Base-by-base conservation (phyloP, 805 yeast genomes). In the Pichia phayaonensis region DNA sequence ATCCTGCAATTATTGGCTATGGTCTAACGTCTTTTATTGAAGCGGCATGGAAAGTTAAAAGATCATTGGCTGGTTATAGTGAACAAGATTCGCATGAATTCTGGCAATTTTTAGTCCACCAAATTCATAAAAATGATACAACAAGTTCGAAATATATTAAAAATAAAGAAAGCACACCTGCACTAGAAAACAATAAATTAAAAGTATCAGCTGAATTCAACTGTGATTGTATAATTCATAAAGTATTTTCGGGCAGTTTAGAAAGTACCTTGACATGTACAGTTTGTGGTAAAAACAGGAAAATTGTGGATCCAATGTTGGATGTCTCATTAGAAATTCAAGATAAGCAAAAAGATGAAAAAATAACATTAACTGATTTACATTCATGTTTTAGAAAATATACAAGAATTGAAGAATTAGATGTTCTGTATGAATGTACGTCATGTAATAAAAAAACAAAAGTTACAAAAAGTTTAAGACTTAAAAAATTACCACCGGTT, bases 71-170 rank as follows among this genome's bases (percentile, higher is more conserved):
- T 0, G 99, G 99, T 1, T 90, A 90, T 58, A 85, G 94, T 36
- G 97, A 94, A 67, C 99, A 94, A 67, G 99, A 94, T 65, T 98
- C 99, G 0, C 99, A 94, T 68, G 99, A 94, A 67, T 94, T 92
- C 67, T 84, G 95, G 84, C 97, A 94, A 63, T 90, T 92, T 63
- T 62, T 92, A 27, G 73, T 92, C 39, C 86, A 92, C 66, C 95
- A 90, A 66, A 67, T 94, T 50, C 99, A 94, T 66, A 68, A 66
- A 49, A 71, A 67, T 52, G 72, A 72, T 58, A 70, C 63, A 15
- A 52, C 49, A 36, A 51, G 52, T 15, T 56, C 47, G 3, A 60
- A 61, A 46, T 53, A 56, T 31, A 56, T 57, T 15, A 40, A 36
- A 22, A 48, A 49, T 40, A 61, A 58, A 27, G 64, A 61, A 39